These are phyloP conservation scores for Colletotrichum simmondsii DNA, from an alignment of 2,329 filamentous ascomycete genomes.

Conservation along the genomic window DNA sequence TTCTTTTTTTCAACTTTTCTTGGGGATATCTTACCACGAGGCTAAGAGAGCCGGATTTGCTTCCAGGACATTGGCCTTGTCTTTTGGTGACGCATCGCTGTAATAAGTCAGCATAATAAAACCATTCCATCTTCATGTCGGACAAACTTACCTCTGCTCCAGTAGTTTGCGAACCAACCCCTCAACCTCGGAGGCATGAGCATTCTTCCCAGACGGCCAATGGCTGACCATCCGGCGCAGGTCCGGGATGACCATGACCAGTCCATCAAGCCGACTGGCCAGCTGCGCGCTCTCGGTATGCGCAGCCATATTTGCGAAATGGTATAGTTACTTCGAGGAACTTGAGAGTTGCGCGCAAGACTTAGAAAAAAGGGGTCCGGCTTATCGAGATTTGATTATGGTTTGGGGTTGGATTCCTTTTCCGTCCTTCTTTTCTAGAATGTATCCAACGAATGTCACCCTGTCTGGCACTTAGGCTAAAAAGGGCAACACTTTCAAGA, in stretches of 20 bases:
- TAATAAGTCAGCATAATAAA: background rate
- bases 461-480: background rate
- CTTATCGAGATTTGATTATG: background rate
- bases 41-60: constrained; percentile 30
- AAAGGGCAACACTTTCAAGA: background rate
- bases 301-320: constrained; percentile 2
- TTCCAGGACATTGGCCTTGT: constrained; percentile 13
- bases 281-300: constrained; percentile 24
- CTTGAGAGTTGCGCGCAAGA: background rate
- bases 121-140: background rate
- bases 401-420: background rate
- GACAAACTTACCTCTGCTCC: constrained; percentile 5
- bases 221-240: constrained; percentile 16
- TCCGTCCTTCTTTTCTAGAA: background rate
- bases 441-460: background rate
- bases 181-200: constrained; percentile 7
- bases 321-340: background rate
- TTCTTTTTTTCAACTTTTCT: background rate
- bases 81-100: constrained; percentile 1
- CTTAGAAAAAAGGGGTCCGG: background rate
- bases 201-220: constrained; percentile 28
- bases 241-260: constrained; percentile 26
- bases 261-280: constrained; percentile 20
- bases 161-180: background rate
- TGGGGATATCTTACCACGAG: constrained; percentile 6